Percentiles rank a stretch among this genome's conserved stretches.
Evolutionary conservation across 1,284 basidiomycete species (phyloP).

Genomic region (Pseudozyma sp.): DNA sequence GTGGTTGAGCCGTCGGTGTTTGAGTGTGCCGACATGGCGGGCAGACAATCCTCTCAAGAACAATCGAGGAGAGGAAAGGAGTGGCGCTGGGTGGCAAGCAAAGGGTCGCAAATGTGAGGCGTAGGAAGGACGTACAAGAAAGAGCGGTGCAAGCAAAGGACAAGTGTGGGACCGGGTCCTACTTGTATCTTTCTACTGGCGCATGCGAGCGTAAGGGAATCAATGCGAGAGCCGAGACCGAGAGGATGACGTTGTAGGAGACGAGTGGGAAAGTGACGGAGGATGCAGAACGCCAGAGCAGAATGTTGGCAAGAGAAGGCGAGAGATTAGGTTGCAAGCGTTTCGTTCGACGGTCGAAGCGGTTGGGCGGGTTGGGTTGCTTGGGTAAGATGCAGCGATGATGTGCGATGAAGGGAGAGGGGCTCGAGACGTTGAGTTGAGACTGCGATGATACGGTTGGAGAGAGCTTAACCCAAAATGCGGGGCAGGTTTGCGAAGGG

Average conservation of each 20-base stretch:
- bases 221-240: not conserved
- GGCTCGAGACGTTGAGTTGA: no score
- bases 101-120: not conserved
- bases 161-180: not conserved
- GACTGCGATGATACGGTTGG: no score
- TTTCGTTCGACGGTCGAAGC: no score
- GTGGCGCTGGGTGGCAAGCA: not conserved
- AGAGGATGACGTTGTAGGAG: not conserved
- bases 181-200: slow-evolving; percentile 17
- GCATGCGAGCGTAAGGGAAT: not conserved
- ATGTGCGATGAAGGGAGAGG: no score
- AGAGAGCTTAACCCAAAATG: not conserved
- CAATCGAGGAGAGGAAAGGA: not conserved
- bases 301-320: no score
- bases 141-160: not conserved
- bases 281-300: no score
- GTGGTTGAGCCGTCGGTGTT: slow-evolving; percentile 27
- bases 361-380: no score
- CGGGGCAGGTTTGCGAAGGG: not conserved
- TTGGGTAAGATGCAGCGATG: no score
- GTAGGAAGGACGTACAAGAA: not conserved
- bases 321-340: no score
- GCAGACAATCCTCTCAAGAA: not conserved
- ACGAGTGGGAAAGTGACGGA: no score
- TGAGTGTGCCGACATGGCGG: slow-evolving; percentile 17